Evolutionary conservation across 2,329 filamentous ascomycete genomes (phyloP).

Genomic region (Chaetomium globosum): DNA sequence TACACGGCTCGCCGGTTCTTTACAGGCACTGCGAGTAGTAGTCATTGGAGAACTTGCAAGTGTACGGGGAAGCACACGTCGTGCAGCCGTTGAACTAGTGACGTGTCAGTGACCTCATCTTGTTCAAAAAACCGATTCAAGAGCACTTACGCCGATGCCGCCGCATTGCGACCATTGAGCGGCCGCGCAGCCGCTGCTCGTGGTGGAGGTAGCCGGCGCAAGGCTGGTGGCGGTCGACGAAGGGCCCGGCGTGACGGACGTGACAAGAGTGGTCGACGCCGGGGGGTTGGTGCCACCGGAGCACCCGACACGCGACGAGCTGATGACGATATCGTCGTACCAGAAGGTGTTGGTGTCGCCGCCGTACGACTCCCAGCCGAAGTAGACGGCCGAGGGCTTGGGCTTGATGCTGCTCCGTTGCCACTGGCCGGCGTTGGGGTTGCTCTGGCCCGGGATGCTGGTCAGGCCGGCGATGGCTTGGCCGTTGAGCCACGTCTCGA

Average conservation of each 20-base stretch:
- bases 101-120: neutral
- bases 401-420: constrained; percentile 53
- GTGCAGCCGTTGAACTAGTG: constrained; percentile 23
- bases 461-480: constrained; percentile 56
- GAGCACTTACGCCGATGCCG: constrained; percentile 15
- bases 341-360: constrained; percentile 63
- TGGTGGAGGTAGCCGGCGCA: constrained; percentile 12
- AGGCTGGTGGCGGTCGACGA: constrained; percentile 5
- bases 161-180: constrained; percentile 23
- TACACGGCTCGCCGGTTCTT: neutral
- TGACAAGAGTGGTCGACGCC: neutral
- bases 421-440: constrained; percentile 58
- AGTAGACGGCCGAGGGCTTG: constrained; percentile 59
- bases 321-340: constrained; percentile 62
- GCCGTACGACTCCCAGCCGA: constrained; percentile 66
- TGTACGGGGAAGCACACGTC: constrained; percentile 23
- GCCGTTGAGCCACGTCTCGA: constrained; percentile 64
- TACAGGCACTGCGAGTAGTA: constrained; percentile 30
- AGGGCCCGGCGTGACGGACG: neutral
- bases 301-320: constrained; percentile 54
- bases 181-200: constrained; percentile 13
- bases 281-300: neutral
- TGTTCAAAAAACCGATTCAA: neutral
- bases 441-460: constrained; percentile 49
- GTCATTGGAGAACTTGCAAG: constrained; percentile 24